Evolutionary conservation across 352 stramenopile species (phyloP).

Genomic region (Phytophthora brassicae): DNA sequence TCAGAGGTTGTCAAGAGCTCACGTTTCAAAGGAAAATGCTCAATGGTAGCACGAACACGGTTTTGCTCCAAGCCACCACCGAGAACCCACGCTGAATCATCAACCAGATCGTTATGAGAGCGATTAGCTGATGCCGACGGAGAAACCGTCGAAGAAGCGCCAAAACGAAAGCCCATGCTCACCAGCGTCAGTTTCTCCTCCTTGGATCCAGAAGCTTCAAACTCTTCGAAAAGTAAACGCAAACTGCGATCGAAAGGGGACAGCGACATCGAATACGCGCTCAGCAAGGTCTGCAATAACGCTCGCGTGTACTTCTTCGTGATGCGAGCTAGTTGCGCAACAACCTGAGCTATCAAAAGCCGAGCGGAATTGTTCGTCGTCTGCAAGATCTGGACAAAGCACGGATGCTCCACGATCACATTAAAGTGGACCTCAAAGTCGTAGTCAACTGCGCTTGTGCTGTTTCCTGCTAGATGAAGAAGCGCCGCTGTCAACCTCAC

Average conservation of each 20-base stretch:
- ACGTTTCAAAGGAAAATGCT: slow-evolving; percentile 66
- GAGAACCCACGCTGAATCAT: slow-evolving; percentile 71
- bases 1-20: slow-evolving; percentile 33
- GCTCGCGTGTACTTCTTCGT: slow-evolving; percentile 45
- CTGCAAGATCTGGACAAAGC: slow-evolving; percentile 35
- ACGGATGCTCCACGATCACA: slow-evolving; percentile 28
- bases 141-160: slow-evolving; percentile 41
- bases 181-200: slow-evolving; percentile 42
- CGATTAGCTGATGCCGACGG: slow-evolving; percentile 39
- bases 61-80: slow-evolving; percentile 60
- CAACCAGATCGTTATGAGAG: slow-evolving; percentile 48
- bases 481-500: slow-evolving; percentile 37
- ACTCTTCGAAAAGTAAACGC: slow-evolving; percentile 55
- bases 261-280: slow-evolving; percentile 70
- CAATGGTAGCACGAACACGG: slow-evolving; percentile 71
- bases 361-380: slow-evolving; percentile 17
- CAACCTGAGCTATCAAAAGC: slow-evolving; percentile 41
- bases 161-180: slow-evolving; percentile 73
- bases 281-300: slow-evolving; percentile 64
- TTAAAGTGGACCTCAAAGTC: slow-evolving; percentile 44
- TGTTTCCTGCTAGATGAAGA: slow-evolving; percentile 31
- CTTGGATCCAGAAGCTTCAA: slow-evolving; percentile 45
- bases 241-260: slow-evolving; percentile 58
- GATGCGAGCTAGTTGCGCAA: slow-evolving; percentile 44
- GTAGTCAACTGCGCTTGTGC: slow-evolving; percentile 24